Evolutionary conservation across 768 basidiomycete species (phyloP), one percentile per base, ranked within the genome.

Genomic region (Pholiota molesta): DNA sequence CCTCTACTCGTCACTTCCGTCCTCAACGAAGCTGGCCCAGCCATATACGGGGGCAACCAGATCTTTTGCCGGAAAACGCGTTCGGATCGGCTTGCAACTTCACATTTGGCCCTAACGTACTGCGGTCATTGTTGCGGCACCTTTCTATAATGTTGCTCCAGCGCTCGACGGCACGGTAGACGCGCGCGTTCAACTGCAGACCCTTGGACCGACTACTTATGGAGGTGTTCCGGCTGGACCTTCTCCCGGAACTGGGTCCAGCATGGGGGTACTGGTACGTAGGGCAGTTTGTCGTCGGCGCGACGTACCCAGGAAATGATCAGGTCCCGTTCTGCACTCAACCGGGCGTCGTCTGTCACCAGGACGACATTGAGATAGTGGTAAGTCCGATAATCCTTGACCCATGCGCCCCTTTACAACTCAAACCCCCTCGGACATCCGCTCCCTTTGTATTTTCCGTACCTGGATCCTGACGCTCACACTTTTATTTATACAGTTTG

Each of bases 301-400:
- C 88, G 21, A 84, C 87, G n/a, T 91, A 92, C 72, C 86, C 89
- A 11, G 82, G 81, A 44, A 93, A 92, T 74, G 78, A 78, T 42
- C 77, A 60, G 1, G 75, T 85, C 51, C 67, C 84, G 0, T 86
- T 81, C 70, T 93, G 91, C 74, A 80, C 78, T 5, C 71, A 80
- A 65, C 37, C 77, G 31, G 87, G 86, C 37, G 73, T 76, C 33
- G 87, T 92, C 40, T 93, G 91, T 74, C 91, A 92, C 72, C 83
- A 92, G 71, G 92, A 93, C 71, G 92, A 94, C 68, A 93, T 94
- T 62, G 76, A 88, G 77, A 87, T 91, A 70, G 83, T 93, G 62
- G 89, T 89, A 75, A 61, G 87, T 82, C 31, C 37, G 47, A 44
- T 33, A 40, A 59, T 31, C 56, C 57, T 26, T 52, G 49, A 47